phyloP scores from a whole-genome alignment of 2,329 filamentous ascomycete species.

The Colletotrichum gigasporum region DNA sequence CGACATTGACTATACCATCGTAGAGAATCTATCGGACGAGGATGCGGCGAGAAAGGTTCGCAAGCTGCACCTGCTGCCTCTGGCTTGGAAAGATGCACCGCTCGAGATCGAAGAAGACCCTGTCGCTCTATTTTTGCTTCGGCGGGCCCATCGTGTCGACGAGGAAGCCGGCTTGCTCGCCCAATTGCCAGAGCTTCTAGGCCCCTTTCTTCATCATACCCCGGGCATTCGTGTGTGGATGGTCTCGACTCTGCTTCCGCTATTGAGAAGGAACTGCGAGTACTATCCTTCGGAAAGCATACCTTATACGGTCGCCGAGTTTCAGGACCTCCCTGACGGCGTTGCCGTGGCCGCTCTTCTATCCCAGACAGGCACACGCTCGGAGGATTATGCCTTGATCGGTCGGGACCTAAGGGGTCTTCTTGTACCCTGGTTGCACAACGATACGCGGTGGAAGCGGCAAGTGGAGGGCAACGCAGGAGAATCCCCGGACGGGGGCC shows the following conservation, averaged over 20 bases:
- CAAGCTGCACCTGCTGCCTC: slow-evolving; percentile 70
- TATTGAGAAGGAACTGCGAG: slow-evolving; percentile 74
- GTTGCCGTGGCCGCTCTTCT: slow-evolving; percentile 70
- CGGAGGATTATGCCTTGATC: slow-evolving; percentile 52
- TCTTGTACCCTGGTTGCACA: slow-evolving; percentile 79
- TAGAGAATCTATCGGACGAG: slow-evolving; percentile 68
- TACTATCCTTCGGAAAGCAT: slow-evolving; percentile 68
- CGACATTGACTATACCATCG: slow-evolving; percentile 63
- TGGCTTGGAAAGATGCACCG: slow-evolving; percentile 60
- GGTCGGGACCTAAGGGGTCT: slow-evolving; percentile 74
- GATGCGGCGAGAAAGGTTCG: slow-evolving; percentile 71
- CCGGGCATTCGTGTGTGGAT: slow-evolving; percentile 73
- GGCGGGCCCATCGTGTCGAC: slow-evolving; percentile 75
- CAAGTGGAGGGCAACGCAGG: slow-evolving; percentile 28
- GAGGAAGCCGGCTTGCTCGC: slow-evolving; percentile 75
- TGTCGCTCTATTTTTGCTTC: slow-evolving; percentile 72
- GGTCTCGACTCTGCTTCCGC: slow-evolving; percentile 73
- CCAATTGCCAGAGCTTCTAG: slow-evolving; percentile 73
- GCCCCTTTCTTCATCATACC: slow-evolving; percentile 72
- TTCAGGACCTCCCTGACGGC: slow-evolving; percentile 68
- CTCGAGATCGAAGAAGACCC: slow-evolving; percentile 60
- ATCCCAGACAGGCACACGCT: slow-evolving; percentile 58
- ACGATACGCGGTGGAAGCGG: slow-evolving; percentile 64
- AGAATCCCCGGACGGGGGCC: slow-evolving; percentile 26
- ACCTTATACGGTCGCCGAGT: slow-evolving; percentile 66